These are phyloP conservation scores for Willaertia magna DNA, from an alignment of 208 protist species.

Conservation along the genomic window DNA sequence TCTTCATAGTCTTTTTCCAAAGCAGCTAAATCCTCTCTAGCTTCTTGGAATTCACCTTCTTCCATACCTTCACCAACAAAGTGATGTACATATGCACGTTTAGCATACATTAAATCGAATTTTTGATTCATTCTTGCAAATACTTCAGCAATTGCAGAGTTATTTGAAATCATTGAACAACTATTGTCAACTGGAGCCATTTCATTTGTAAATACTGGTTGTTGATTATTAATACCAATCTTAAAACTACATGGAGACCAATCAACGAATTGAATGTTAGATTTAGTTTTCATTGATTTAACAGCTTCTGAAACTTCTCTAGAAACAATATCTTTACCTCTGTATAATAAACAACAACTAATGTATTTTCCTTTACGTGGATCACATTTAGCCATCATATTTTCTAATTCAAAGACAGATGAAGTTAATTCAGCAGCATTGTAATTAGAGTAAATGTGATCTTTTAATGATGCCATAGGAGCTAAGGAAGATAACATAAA, in stretches of 20 bases:
- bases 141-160: slow-evolving; percentile 75
- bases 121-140: slow-evolving; percentile 76
- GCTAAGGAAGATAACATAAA: slow-evolving; percentile 84
- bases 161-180: slow-evolving; percentile 85
- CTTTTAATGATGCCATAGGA: slow-evolving; percentile 72
- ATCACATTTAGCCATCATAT: slow-evolving; percentile 87
- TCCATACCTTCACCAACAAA: slow-evolving; percentile 89
- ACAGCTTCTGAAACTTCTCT: slow-evolving; percentile 89
- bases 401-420: slow-evolving; percentile 71
- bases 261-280: slow-evolving; percentile 83
- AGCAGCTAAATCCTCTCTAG: slow-evolving; percentile 76
- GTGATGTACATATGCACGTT: slow-evolving; percentile 85
- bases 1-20: slow-evolving; percentile 75
- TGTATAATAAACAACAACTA: slow-evolving; percentile 90
- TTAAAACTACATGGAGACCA: slow-evolving; percentile 81
- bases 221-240: slow-evolving; percentile 77
- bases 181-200: slow-evolving; percentile 76
- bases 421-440: slow-evolving; percentile 85
- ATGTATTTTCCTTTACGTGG: slow-evolving; percentile 91
- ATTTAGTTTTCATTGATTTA: slow-evolving; percentile 80
- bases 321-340: slow-evolving; percentile 82
- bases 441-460: slow-evolving; percentile 73
- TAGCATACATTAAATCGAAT: slow-evolving; percentile 85
- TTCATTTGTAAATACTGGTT: slow-evolving; percentile 71
- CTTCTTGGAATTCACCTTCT: slow-evolving; percentile 81